These are phyloP conservation scores for Durio zibethinus DNA, from an alignment of 345 rosid genomes.

Conservation along the genomic window DNA sequence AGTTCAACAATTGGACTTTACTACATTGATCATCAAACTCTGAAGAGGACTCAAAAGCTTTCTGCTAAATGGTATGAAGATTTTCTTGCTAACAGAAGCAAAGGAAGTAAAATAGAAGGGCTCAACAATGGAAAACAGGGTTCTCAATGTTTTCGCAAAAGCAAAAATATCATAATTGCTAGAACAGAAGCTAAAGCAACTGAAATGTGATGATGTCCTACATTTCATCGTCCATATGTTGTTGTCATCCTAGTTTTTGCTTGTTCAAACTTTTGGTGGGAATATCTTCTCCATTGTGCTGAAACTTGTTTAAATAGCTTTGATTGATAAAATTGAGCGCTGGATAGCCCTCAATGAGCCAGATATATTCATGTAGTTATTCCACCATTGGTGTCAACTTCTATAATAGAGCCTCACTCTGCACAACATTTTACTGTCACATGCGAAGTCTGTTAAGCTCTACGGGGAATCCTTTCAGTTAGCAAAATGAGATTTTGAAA, in stretches of 20 bases:
- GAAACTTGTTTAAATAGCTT: background rate
- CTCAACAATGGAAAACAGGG: background rate
- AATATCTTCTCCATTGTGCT: background rate
- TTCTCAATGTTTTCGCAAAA: background rate
- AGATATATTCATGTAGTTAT: too few relatives aligned
- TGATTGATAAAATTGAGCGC: background rate
- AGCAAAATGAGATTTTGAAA: background rate
- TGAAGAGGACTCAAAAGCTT: constrained; percentile 7
- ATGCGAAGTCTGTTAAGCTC: constrained; percentile 31
- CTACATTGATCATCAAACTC: background rate
- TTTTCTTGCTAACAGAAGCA: constrained; percentile 26
- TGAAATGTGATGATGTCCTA: too few relatives aligned
- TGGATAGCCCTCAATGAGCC: background rate
- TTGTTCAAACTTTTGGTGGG: background rate
- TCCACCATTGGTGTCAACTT: constrained; percentile 24
- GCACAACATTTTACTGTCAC: constrained; percentile 39
- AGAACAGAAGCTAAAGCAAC: background rate
- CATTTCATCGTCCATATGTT: background rate
- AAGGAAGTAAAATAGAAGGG: background rate
- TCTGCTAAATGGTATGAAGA: constrained; percentile 38
- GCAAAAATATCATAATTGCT: background rate
- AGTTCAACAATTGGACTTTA: background rate
- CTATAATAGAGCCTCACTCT: constrained; percentile 28
- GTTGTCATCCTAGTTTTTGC: background rate
- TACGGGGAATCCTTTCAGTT: constrained; percentile 34